Percentiles rank a stretch among this genome's conserved stretches.
phyloP scores from a whole-genome alignment of 2,329 filamentous ascomycete species.

The Peltaster fructicola region DNA sequence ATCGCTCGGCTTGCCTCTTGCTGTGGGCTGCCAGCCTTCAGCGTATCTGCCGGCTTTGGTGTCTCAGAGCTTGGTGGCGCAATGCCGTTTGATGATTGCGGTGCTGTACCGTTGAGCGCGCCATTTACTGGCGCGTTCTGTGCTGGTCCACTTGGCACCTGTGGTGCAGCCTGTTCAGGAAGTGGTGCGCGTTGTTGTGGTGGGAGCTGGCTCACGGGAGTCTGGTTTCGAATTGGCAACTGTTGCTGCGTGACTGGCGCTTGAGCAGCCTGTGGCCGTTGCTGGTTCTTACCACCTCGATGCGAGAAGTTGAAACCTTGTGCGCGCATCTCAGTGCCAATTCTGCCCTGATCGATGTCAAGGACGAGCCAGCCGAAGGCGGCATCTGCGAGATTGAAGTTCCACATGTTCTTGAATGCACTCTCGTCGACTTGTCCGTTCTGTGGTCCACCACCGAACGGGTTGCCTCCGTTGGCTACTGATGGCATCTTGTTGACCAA shows the following conservation, averaged over 20 bases:
- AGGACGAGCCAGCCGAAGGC: constrained; percentile 92
- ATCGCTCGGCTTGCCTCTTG: constrained; percentile 55
- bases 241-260: constrained; percentile 22
- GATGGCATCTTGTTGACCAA: constrained; percentile 97
- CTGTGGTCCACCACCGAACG: constrained; percentile 71
- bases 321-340: constrained; percentile 95
- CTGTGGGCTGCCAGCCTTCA: constrained; percentile 23
- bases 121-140: constrained; percentile 15
- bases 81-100: constrained; percentile 34
- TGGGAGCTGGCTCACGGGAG: constrained; percentile 14
- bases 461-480: constrained; percentile 86
- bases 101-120: constrained; percentile 9
- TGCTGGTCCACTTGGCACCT: constrained; percentile 20
- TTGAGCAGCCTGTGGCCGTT: constrained; percentile 22
- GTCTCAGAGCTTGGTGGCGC: constrained; percentile 18
- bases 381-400: constrained; percentile 95
- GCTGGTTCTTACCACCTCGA: constrained; percentile 55
- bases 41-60: constrained; percentile 26
- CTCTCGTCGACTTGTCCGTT: constrained; percentile 92
- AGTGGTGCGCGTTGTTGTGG: constrained; percentile 9
- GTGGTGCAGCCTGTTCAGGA: constrained; percentile 27
- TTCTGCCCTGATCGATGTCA: constrained; percentile 86
- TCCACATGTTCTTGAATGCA: constrained; percentile 99
- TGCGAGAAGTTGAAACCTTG: constrained; percentile 99
- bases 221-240: constrained; percentile 10